phyloP scores from a whole-genome alignment of 805 yeast genomes.

The Candida mattraensis region DNA sequence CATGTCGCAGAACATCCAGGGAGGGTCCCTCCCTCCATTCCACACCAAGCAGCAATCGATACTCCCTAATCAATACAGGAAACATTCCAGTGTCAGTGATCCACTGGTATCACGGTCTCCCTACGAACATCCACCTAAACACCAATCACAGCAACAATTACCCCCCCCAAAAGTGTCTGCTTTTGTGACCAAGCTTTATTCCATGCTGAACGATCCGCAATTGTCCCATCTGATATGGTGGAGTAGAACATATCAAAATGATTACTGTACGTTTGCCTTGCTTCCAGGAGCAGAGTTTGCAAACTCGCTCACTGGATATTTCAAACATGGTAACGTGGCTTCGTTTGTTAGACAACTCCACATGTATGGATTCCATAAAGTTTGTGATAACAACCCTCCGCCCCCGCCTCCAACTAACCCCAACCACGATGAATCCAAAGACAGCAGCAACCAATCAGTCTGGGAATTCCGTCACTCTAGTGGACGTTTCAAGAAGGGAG shows the following conservation, averaged over 20 bases:
- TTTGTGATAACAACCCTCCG: conserved; percentile 42
- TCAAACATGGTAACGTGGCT: conserved; percentile 92
- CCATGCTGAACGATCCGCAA: conserved; percentile 58
- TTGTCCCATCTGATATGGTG: conserved; percentile 63
- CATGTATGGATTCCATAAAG: conserved; percentile 95
- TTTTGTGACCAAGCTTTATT: conserved; percentile 62
- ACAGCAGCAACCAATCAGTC: conserved; percentile 31
- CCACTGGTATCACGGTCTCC: too few relatives aligned
- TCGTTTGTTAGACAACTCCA: conserved; percentile 91
- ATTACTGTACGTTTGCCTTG: conserved; percentile 58
- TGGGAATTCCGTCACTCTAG: conserved; percentile 59
- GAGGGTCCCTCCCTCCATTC: too few relatives aligned
- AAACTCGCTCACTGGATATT: conserved; percentile 62
- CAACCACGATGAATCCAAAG: conserved; percentile 19
- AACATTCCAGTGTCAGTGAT: too few relatives aligned
- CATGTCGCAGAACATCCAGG: too few relatives aligned
- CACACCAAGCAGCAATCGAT: too few relatives aligned
- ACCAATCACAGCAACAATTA: not conserved
- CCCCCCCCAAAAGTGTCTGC: conserved; percentile 48
- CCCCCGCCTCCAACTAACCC: conserved; percentile 14
- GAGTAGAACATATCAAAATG: conserved; percentile 45
- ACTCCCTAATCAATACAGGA: too few relatives aligned
- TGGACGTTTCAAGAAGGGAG: conserved; percentile 50
- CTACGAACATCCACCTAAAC: conserved; percentile 1
- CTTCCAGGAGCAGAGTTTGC: conserved; percentile 66